A percentile compares a stretch with the other conserved stretches of the same genome.
Evolutionary conservation across 2,329 filamentous ascomycete genomes (phyloP).

Genomic region (Triangularia verruculosa): DNA sequence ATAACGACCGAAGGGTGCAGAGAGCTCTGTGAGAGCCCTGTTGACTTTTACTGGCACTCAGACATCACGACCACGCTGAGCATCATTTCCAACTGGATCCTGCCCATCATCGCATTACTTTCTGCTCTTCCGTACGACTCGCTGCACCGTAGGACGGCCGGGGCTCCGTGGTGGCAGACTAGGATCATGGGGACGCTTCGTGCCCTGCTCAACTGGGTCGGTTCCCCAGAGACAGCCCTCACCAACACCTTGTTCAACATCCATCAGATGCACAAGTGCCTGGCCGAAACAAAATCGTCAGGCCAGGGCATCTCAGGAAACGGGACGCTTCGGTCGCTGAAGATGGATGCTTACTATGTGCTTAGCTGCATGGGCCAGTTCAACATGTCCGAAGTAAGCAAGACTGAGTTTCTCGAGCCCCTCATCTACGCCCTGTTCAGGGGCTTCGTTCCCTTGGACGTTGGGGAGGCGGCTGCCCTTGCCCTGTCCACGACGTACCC

Average conservation of each 20-base stretch:
- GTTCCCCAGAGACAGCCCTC: conserved; percentile 12
- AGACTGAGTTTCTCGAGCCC: background rate
- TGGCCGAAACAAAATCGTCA: background rate
- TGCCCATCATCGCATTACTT: conserved; percentile 14
- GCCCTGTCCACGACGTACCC: background rate
- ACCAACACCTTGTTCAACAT: conserved; percentile 15
- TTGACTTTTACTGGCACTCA: conserved; percentile 9
- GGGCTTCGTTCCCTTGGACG: background rate
- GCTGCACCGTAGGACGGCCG: conserved; percentile 1
- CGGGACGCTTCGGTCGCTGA: background rate
- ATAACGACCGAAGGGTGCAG: conserved; percentile 5
- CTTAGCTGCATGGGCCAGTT: conserved; percentile 14
- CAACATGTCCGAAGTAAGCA: background rate
- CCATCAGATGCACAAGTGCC: conserved; percentile 11
- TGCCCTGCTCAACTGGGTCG: conserved; percentile 12
- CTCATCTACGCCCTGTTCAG: conserved; percentile 10
- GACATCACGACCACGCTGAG: conserved; percentile 2
- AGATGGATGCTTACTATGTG: conserved; percentile 11
- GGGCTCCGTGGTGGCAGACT: background rate
- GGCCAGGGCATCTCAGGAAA: background rate
- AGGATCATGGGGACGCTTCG: conserved; percentile 2
- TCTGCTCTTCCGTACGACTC: conserved; percentile 14
- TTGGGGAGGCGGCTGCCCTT: background rate
- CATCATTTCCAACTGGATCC: conserved; percentile 15
- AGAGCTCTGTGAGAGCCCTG: conserved; percentile 1